Base-by-base conservation (phyloP, 2,329 filamentous ascomycete genomes). In the Aureobasidium sp. region DNA sequence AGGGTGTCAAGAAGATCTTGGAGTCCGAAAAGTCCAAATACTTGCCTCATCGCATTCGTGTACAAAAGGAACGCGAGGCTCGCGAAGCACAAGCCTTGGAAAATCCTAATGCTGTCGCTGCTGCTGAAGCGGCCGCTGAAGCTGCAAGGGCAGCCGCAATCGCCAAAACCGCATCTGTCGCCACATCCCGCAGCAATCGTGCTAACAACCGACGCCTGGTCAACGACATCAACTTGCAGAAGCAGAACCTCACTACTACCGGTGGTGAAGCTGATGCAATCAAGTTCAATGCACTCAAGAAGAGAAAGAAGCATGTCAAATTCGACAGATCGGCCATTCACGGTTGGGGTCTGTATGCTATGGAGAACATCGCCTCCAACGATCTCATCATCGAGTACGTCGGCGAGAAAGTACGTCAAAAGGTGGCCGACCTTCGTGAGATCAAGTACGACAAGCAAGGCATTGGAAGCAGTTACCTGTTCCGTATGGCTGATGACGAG, bases 361-460 rank as follows among this genome's bases (percentile, higher is more conserved):
- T 97, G 81, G 94, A 99, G 77, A 94, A 96, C 72, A 99, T 99
- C 66, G 85, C 89, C 64, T 91, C 93, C 73, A 95, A 96, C 74
- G 94, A 99, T 76, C 97, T 99, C 91, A 99, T 99, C 73, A 99
- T 99, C 71, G 94, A 99, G 77, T 99, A 99, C 73, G 94, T 99
- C 12, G 94, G 94, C 64, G 94, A 99, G 77, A 94, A 96, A 75
- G 91, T 99, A 41, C 86, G 94, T 62, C 94, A 99, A 76, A 91
- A 95, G 71, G 94, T 99, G 64, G 92, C 94, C n/a, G 94, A 99
- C 75, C 86, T 97, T 72, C 88, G 94, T 62, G 94, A 99, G 78
- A 85, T 87, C 67, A 86, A 88, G 64, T 99, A 99, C 74, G 84
- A 96, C 66, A 93, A 94, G 79, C 96, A 94, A 72, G 94, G 94